Evolutionary conservation across 177 flowering plant genomes (phyloP).

Genomic region (Vitis hybrid): DNA sequence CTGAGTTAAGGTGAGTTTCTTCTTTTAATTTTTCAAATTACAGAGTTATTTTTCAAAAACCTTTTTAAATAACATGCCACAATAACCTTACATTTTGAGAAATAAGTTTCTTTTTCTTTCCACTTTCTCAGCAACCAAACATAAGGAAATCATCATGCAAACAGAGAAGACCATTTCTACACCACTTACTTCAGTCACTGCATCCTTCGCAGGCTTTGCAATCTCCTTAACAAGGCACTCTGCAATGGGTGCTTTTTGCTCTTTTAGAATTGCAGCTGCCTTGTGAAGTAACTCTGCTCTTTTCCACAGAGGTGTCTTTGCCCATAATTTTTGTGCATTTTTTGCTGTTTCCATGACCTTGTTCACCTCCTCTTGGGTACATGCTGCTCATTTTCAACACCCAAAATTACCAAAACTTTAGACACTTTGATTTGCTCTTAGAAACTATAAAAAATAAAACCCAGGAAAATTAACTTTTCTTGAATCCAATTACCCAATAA

Average conservation of each 20-base stretch:
- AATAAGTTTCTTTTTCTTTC: too few relatives aligned
- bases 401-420: not conserved
- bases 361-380: slow-evolving; percentile 97
- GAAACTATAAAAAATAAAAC: not conserved
- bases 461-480: not conserved
- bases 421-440: not conserved
- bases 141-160: not conserved
- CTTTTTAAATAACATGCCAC: too few relatives aligned
- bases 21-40: too few relatives aligned
- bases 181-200: slow-evolving; percentile 81
- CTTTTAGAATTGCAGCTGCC: slow-evolving; percentile 92
- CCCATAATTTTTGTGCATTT: slow-evolving; percentile 87
- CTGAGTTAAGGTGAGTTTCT: too few relatives aligned
- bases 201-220: slow-evolving; percentile 97
- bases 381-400: slow-evolving; percentile 46
- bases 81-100: too few relatives aligned
- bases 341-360: slow-evolving; percentile 84
- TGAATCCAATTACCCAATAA: not conserved
- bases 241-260: slow-evolving; percentile 89
- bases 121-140: too few relatives aligned
- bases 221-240: slow-evolving; percentile 94
- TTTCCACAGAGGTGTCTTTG: slow-evolving; percentile 96
- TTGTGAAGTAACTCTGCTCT: slow-evolving; percentile 97
- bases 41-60: too few relatives aligned
- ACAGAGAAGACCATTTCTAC: not conserved